Percentiles rank a stretch among this genome's conserved stretches.
phyloP scores from a whole-genome alignment of 1,284 basidiomycete genomes.

The Trichosporon sp. region DNA sequence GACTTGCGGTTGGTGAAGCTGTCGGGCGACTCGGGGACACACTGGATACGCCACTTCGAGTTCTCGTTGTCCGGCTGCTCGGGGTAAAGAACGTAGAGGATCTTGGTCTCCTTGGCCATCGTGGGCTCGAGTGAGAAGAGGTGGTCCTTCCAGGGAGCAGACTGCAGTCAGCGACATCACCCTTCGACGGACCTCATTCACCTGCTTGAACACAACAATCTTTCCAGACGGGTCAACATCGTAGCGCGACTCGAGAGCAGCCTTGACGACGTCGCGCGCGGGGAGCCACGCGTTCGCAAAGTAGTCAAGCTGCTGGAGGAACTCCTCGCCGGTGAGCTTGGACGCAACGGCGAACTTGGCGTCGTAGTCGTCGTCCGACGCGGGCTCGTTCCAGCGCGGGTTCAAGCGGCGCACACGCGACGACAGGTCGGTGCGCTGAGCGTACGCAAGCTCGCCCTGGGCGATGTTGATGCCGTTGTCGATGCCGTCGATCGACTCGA shows the following conservation, averaged over 20 bases:
- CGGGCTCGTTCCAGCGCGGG: conserved; percentile 82
- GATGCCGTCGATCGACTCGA: conserved; percentile 91
- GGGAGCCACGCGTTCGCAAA: conserved; percentile 88
- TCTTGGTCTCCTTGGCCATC: conserved; percentile 26
- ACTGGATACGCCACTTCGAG: conserved; percentile 87
- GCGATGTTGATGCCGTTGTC: conserved; percentile 86
- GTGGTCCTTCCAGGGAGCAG: conserved; percentile 66
- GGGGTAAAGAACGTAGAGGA: conserved; percentile 83
- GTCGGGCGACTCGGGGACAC: conserved; percentile 74
- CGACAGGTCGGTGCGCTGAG: conserved; percentile 71
- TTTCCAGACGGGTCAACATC: conserved; percentile 66
- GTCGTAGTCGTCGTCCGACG: conserved; percentile 62
- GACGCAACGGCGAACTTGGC: conserved; percentile 78
- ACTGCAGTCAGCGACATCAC: conserved; percentile 26
- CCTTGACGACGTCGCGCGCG: conserved; percentile 74
- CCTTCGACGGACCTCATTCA: conserved; percentile 35
- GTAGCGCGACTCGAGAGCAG: conserved; percentile 62
- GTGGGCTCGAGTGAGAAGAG: conserved; percentile 74
- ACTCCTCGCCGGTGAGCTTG: conserved; percentile 77
- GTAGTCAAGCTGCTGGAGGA: conserved; percentile 73
- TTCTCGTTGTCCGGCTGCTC: conserved; percentile 60
- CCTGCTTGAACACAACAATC: conserved; percentile 78
- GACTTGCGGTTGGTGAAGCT: conserved; percentile 88
- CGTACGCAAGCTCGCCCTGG: conserved; percentile 62
- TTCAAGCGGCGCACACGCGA: conserved; percentile 76